These are phyloP conservation scores for Amanita rubescens DNA, from an alignment of 768 basidiomycete species.

Conservation along the genomic window DNA sequence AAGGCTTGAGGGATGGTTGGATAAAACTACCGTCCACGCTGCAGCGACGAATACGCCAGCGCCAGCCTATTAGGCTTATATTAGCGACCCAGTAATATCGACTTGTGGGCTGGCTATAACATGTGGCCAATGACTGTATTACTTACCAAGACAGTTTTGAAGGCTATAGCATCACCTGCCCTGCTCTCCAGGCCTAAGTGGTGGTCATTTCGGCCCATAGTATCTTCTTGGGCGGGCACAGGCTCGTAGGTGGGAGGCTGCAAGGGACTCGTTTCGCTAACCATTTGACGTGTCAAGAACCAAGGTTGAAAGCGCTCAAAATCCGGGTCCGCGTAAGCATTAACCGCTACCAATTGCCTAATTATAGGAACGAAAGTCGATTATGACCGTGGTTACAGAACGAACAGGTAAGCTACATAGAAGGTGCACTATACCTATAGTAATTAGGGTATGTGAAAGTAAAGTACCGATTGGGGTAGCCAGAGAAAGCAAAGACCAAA, in stretches of 20 bases:
- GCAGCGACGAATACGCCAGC: conserved; percentile 30
- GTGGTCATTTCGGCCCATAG: background rate
- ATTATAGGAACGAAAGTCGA: too few species aligned
- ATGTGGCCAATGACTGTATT: too few species aligned
- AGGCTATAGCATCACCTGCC: background rate
- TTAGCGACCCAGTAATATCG: too few species aligned
- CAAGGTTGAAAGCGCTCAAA: background rate
- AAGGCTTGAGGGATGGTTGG: conserved; percentile 33
- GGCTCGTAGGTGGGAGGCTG: background rate
- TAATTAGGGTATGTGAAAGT: background rate
- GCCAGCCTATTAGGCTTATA: background rate
- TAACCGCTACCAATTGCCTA: too few species aligned
- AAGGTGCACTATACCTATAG: background rate
- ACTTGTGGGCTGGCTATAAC: too few species aligned
- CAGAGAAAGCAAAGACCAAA: background rate
- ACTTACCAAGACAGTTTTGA: conserved; percentile 6
- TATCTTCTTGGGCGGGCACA: background rate
- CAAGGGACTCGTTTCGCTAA: background rate
- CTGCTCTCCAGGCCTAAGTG: background rate
- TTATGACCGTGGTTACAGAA: too few species aligned
- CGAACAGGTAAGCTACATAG: too few species aligned
- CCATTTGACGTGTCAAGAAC: background rate
- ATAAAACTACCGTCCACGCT: conserved; percentile 41
- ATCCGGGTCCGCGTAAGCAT: too few species aligned
- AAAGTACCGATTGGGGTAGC: background rate